Evolutionary conservation across 163 green algal genomes (phyloP).

Genomic region (Coccomyxa subellipsoidea): DNA sequence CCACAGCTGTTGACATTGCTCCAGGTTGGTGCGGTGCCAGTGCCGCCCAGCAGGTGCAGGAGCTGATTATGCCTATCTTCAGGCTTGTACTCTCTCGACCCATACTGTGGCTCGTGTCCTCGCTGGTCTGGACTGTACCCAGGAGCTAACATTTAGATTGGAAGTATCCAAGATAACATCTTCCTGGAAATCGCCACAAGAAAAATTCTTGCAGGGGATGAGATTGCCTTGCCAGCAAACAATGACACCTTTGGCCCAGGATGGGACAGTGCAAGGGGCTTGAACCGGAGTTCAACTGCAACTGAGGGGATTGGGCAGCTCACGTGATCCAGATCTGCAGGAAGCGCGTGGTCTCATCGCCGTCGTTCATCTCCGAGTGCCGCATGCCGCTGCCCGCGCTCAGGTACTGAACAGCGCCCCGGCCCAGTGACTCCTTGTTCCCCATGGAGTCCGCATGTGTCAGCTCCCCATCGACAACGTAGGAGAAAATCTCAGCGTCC

Average conservation of each 20-base stretch:
- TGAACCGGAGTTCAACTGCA: too few relatives aligned
- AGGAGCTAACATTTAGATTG: too few relatives aligned
- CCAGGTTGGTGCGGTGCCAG: slow-evolving; percentile 42
- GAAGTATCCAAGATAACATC: too few relatives aligned
- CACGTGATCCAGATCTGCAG: slow-evolving; percentile 35
- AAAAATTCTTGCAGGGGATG: too few relatives aligned
- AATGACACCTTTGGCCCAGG: too few relatives aligned
- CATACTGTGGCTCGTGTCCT: slow-evolving; percentile 70
- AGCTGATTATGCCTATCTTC: slow-evolving; percentile 63
- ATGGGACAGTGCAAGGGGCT: too few relatives aligned
- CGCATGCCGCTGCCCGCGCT: slow-evolving; percentile 64
- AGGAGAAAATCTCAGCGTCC: slow-evolving; percentile 77
- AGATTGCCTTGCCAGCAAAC: too few relatives aligned
- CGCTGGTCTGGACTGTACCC: slow-evolving; percentile 43
- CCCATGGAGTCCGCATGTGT: slow-evolving; percentile 73
- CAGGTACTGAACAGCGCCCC: slow-evolving; percentile 77
- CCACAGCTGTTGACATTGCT: slow-evolving; percentile 2
- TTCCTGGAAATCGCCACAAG: too few relatives aligned
- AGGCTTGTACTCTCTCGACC: slow-evolving; percentile 36
- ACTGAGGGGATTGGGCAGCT: neutral
- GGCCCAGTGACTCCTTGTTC: slow-evolving; percentile 32
- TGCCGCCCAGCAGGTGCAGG: slow-evolving; percentile 67
- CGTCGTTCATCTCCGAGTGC: slow-evolving; percentile 79
- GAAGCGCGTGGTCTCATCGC: slow-evolving; percentile 43
- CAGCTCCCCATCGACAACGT: slow-evolving; percentile 66